Percentiles rank a stretch among this genome's conserved stretches.
phyloP scores from a whole-genome alignment of 768 basidiomycete species.

The Rhizopogon rudus region DNA sequence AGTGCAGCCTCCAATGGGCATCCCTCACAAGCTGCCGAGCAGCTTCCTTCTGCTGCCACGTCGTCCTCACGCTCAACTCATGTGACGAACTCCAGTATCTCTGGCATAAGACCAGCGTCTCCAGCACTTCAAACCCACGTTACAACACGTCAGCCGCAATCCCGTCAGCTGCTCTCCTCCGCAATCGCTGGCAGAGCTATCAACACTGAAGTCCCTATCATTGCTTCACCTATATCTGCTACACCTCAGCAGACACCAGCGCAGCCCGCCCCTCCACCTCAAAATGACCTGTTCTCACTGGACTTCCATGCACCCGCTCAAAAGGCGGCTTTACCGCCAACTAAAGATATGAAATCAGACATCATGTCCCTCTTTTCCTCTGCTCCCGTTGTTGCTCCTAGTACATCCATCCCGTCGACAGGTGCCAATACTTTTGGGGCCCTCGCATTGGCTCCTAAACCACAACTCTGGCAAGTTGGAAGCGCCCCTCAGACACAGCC shows the following conservation, averaged over 20 bases:
- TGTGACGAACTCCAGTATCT: constrained; percentile 10
- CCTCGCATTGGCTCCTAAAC: constrained; percentile 22
- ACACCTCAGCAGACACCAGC: constrained; percentile 13
- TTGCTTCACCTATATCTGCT: constrained; percentile 6
- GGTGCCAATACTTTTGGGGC: constrained; percentile 31
- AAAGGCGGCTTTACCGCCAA: constrained; percentile 28
- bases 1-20: constrained; percentile 16
- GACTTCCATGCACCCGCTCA: constrained; percentile 69
- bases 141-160: constrained; percentile 25
- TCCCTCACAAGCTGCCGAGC: constrained; percentile 2
- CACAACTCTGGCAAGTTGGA: constrained; percentile 22
- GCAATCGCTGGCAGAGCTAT: constrained; percentile 34
- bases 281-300: constrained; percentile 75
- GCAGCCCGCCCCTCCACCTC: constrained; percentile 30
- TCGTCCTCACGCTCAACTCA: constrained; percentile 5
- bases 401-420: constrained; percentile 17
- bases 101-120: constrained; percentile 24
- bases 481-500: constrained; percentile 18
- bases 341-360: constrained; percentile 78
- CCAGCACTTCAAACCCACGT: constrained; percentile 19
- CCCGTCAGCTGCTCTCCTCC: constrained; percentile 22
- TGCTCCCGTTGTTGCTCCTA: constrained; percentile 17
- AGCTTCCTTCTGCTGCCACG: not conserved
- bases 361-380: constrained; percentile 79
- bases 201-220: constrained; percentile 6